Conservation (phyloP, 371 early-diverging fungal species). For the Blyttiomyces sp. region DNA sequence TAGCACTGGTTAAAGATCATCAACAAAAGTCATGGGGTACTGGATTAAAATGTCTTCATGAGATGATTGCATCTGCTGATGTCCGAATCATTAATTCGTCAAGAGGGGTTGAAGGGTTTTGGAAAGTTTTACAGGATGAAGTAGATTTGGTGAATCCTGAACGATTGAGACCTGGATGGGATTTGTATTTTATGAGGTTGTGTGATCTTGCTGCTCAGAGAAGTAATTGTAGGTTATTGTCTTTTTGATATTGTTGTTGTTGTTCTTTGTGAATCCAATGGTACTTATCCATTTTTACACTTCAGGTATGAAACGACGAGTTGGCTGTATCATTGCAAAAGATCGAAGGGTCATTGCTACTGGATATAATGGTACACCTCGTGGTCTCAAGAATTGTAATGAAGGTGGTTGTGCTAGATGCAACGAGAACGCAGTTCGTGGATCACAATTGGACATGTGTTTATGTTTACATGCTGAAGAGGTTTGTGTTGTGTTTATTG, state of each 20-base stretch:
- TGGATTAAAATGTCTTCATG: too few relatives aligned
- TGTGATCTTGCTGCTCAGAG: conserved; percentile 73
- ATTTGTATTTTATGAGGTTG: conserved; percentile 96
- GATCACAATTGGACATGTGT: conserved; percentile 79
- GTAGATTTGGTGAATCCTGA: too few relatives aligned
- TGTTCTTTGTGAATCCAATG: neutral
- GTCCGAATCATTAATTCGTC: too few relatives aligned
- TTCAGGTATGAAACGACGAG: conserved; percentile 91
- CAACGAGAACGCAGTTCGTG: conserved; percentile 69
- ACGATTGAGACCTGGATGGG: conserved; percentile 87
- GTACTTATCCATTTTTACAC: neutral
- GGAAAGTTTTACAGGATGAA: too few relatives aligned
- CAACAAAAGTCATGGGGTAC: too few relatives aligned
- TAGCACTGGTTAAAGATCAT: too few relatives aligned
- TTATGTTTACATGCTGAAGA: conserved; percentile 99
- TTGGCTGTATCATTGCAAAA: conserved; percentile 93
- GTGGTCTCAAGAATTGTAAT: conserved; percentile 86
- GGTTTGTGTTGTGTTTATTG: too few relatives aligned
- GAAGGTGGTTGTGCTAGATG: conserved; percentile 95
- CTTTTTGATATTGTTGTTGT: neutral
- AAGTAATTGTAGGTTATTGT: conserved; percentile 34
- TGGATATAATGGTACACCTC: conserved; percentile 98
- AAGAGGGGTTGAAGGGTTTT: too few relatives aligned
- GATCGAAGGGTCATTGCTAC: conserved; percentile 89
- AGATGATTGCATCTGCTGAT: too few relatives aligned